Base-by-base conservation (phyloP, 345 rosid genomes). In the Murraya koenigii region DNA sequence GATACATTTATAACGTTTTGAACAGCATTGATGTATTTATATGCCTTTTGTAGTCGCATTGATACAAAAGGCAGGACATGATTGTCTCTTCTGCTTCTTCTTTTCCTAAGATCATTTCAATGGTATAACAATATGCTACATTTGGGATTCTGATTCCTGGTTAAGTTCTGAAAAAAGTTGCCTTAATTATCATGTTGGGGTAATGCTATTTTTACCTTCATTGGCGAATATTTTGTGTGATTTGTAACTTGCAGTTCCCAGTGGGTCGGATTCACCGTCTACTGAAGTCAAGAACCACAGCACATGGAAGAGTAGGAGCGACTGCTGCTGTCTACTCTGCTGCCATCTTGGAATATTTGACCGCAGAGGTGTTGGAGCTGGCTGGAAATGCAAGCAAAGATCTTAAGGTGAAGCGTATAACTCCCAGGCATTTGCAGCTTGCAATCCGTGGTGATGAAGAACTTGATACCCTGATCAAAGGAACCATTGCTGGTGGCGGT, bases 401-500 rank as follows among this genome's bases (percentile, higher is more conserved):
- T 88, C 90, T 89, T 7, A 91, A 90, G 80, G 92, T 90, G 72
- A 90, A 89, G 69, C 89, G 92, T 59, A 89, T 89, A 39, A 87
- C 94, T 3, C 92, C 94, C 14, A 85, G 92, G 82, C 94, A 90
- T 25, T 59, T 90, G 85, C 92, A 89, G 85, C 91, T 90, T 3
- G 92, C 91, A 2, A 90, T 90, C 23, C 88, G 92, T 66, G 94
- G 94, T 30, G 92, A 89, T 11, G 92, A 90, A 65, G 92, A 90
- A 79, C 91, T 90, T 0, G 94, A 90, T 77, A 90, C 92, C 7
- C 87, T 90, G 83, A 90, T 90, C 86, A 90, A 90, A 81, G 93
- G 94, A 74, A 91, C 95, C 71, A 91, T 91, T 74, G 95, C 92
- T 55, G 91, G 94, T 76, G 94, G 94, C 72, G 94, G 94, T 71